phyloP scores from a whole-genome alignment of 2,329 filamentous ascomycete species.

The Penicillium brasilianum region DNA sequence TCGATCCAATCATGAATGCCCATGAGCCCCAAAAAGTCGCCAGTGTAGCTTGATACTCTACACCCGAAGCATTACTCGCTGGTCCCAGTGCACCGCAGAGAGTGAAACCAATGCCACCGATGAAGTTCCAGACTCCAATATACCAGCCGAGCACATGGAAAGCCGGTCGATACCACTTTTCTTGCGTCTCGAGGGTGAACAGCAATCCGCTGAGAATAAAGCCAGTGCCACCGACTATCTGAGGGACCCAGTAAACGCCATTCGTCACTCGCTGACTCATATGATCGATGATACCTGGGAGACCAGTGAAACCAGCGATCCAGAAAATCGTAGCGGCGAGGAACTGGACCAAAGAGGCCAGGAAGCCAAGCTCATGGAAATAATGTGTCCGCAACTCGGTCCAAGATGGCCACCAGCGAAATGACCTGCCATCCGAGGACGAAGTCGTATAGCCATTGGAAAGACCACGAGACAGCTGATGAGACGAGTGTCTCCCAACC shows the following conservation, averaged over 20 bases:
- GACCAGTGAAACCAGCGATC: slow-evolving; percentile 64
- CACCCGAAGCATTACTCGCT: slow-evolving; percentile 47
- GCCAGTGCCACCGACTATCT: slow-evolving; percentile 66
- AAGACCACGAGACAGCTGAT: slow-evolving; percentile 7
- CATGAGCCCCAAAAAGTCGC: slow-evolving; percentile 52
- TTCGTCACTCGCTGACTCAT: slow-evolving; percentile 56
- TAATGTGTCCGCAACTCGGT: slow-evolving; percentile 65
- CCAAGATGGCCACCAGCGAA: slow-evolving; percentile 66
- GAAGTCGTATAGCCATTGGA: slow-evolving; percentile 18
- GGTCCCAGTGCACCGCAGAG: slow-evolving; percentile 64
- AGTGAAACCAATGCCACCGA: slow-evolving; percentile 68
- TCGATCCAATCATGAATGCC: slow-evolving; percentile 53
- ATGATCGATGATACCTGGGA: slow-evolving; percentile 61
- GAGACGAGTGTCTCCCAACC: slow-evolving; percentile 1
- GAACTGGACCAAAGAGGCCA: slow-evolving; percentile 63
- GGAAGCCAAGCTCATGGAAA: slow-evolving; percentile 65
- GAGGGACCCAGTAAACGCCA: slow-evolving; percentile 66
- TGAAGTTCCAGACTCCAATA: slow-evolving; percentile 68
- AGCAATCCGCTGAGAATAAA: slow-evolving; percentile 65
- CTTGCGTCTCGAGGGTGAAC: slow-evolving; percentile 71
- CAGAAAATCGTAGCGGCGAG: slow-evolving; percentile 67
- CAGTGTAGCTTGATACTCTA: slow-evolving; percentile 56
- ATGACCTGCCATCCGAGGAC: slow-evolving; percentile 40
- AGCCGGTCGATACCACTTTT: slow-evolving; percentile 66
- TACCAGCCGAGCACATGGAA: slow-evolving; percentile 67